Evolutionary conservation across 805 yeast genomes (phyloP), one percentile per base, ranked within the genome.

Genomic region (Yamadazyma sp.): DNA sequence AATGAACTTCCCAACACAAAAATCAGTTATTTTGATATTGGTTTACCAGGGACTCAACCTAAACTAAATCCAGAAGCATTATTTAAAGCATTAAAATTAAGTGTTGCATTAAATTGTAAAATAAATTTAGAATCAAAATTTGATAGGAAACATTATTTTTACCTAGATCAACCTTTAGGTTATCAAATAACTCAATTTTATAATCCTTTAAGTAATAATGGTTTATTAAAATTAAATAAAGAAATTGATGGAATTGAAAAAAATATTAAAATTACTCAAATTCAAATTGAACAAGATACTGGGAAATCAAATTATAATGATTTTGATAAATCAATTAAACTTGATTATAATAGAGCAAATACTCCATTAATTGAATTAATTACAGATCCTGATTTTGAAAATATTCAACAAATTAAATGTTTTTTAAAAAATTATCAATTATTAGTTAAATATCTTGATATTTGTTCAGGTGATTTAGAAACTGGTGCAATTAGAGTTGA

Each of bases 401-500:
- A 70, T 31, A 65, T 85, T 7, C 71, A 74, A 29, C 80, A 87
- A 49, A 86, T 94, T 0, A 76, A 76, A 25, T 75, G 83, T 0
- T 93, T 91, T 58, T 76, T 93, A 30, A 82, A 80, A 47, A 88
- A 88, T 51, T 83, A 82, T 43, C 95, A 86, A 50, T 69, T 76
- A 14, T 59, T 87, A 23, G 75, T 91, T 24, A 69, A 82, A 31
- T 79, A 77, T 44, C 55, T 87, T 33, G 77, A 75, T 4, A 76
- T 93, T 1, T 87, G 95, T 45, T 71, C 91, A 0, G 98, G 96
- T 11, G 96, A 89, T 47, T 68, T 93, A 52, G 98, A 93, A 53
- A 78, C 88, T 1, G 98, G 98, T 5, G 93, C 97, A 0, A 82
- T 93, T 73, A 71, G 98, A 50, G 93, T 91, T 4, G 98, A 93